Base-by-base conservation (phyloP, 805 yeast species). In the Teunomyces tritomae region DNA sequence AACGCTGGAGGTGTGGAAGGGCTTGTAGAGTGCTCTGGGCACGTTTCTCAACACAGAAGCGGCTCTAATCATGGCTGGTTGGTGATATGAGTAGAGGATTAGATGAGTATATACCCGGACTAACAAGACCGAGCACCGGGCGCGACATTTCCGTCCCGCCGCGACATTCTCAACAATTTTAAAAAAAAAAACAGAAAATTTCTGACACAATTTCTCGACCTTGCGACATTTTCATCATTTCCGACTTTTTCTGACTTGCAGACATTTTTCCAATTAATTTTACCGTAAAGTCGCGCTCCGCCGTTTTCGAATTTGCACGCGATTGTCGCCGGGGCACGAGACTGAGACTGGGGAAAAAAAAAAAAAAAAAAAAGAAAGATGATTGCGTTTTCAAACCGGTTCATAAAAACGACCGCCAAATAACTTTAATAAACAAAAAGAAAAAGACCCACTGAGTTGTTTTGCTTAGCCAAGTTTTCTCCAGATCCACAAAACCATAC, bases 1-100 rank as follows among this genome's bases (percentile, higher is more conserved):
- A 5, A 48, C 43, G 9, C 55, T 47, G n/a, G 65, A 51, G 11
- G 53, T 44, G 51, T 69, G 73, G 55, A 80, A 63, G 64, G 32
- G 20, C 28, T 61, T 52, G 33, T 34, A 39, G 24, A 50, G 35
- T 28, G 52, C 43, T 35, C 58, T 51, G 28, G 48, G 39, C 32
- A 55, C 40, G 36, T 47, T 49, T 51, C 61, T 59, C 36, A 57
- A 53, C 56, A 60, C 53, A 14, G 41, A 47, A 42, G 50, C 44
- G 32, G 47, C 47, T 50, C 45, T 51, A 36, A 43, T 41, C 54
- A 52, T 51, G 34, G 16, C 39, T 26, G 11, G 10, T 28, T 24
- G 27, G 30, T 29, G 39, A 28, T 32, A 39, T 39, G 24, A 44
- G 32, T 30, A 28, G 28, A 28, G 39, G 17, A 11, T 13, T 17